These are phyloP conservation scores for Gossypium gossypioides DNA, from an alignment of 441 rosid genomes.

Conservation along the genomic window DNA sequence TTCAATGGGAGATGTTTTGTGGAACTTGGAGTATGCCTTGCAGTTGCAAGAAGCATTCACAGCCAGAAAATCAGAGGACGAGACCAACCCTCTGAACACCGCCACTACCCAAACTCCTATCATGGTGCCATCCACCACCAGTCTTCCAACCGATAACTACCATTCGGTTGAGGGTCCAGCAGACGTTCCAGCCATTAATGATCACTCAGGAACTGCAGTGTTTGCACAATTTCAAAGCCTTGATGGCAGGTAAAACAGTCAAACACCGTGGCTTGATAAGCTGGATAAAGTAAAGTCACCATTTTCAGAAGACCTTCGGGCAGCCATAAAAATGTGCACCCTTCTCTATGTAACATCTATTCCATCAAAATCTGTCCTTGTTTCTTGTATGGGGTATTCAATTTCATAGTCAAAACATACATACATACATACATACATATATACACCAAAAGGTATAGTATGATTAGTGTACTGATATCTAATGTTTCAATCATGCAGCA, in stretches of 20 bases:
- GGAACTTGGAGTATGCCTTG: slow-evolving; percentile 88
- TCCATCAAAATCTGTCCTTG: neutral
- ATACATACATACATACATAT: too few species aligned
- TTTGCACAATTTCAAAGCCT: slow-evolving; percentile 42
- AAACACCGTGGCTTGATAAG: neutral
- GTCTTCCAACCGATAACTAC: slow-evolving; percentile 19
- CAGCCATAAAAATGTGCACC: neutral
- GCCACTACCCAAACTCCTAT: slow-evolving; percentile 17
- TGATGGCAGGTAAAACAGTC: slow-evolving; percentile 40
- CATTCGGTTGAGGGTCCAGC: slow-evolving; percentile 28
- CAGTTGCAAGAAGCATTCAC: slow-evolving; percentile 79
- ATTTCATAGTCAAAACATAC: neutral
- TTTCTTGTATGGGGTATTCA: neutral
- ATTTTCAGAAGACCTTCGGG: neutral
- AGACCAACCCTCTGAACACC: slow-evolving; percentile 23
- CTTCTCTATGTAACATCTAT: neutral
- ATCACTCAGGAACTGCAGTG: slow-evolving; percentile 60
- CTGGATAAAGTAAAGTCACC: slow-evolving; percentile 3
- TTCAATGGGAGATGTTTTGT: slow-evolving; percentile 84
- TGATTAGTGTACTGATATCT: slow-evolving; percentile 6
- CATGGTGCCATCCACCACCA: slow-evolving; percentile 15
- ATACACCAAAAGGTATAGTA: neutral
- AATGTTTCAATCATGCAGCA: slow-evolving; percentile 9
- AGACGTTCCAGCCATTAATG: slow-evolving; percentile 31
- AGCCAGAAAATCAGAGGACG: slow-evolving; percentile 47